Evolutionary conservation across 2,329 filamentous ascomycete species (phyloP).

Genomic region (Clonostachys solani): DNA sequence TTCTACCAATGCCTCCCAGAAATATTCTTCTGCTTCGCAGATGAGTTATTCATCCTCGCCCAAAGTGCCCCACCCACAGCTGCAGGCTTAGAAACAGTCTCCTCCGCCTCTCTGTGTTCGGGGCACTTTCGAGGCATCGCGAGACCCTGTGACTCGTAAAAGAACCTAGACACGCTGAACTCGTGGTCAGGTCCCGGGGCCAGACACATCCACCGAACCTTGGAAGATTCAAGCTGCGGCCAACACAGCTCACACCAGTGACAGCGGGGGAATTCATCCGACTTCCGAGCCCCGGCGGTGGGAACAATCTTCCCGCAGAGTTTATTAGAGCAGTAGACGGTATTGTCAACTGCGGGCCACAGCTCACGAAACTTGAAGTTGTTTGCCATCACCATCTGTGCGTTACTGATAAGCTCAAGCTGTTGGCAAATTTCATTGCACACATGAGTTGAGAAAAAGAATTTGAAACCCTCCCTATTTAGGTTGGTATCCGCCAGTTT

Average conservation of each 20-base stretch:
- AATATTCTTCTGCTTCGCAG: too few relatives aligned
- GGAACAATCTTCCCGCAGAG: conserved; percentile 26
- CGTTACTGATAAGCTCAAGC: conserved; percentile 18
- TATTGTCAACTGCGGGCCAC: conserved; percentile 21
- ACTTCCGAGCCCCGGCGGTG: conserved; percentile 10
- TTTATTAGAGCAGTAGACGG: conserved; percentile 31
- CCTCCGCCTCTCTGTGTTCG: conserved; percentile 2
- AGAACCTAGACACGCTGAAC: conserved; percentile 24
- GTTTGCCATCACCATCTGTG: conserved; percentile 9
- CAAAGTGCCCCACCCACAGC: background rate
- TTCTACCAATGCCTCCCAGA: too few relatives aligned
- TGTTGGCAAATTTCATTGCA: conserved; percentile 24
- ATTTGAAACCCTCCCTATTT: conserved; percentile 25
- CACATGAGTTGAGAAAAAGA: conserved; percentile 26
- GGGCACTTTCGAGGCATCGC: conserved; percentile 13
- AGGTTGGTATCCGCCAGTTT: conserved; percentile 25
- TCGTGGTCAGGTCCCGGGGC: conserved; percentile 16
- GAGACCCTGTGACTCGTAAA: conserved; percentile 24
- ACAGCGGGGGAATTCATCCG: conserved; percentile 13
- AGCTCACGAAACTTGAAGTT: conserved; percentile 17
- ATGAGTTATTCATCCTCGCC: too few relatives aligned
- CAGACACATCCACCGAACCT: conserved; percentile 13
- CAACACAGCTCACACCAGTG: conserved; percentile 25
- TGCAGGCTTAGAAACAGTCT: background rate
- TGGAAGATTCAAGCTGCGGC: conserved; percentile 17